Evolutionary conservation across 805 yeast species (phyloP), one percentile per base, ranked within the genome.

Genomic region (Yarrowia divulgata): DNA sequence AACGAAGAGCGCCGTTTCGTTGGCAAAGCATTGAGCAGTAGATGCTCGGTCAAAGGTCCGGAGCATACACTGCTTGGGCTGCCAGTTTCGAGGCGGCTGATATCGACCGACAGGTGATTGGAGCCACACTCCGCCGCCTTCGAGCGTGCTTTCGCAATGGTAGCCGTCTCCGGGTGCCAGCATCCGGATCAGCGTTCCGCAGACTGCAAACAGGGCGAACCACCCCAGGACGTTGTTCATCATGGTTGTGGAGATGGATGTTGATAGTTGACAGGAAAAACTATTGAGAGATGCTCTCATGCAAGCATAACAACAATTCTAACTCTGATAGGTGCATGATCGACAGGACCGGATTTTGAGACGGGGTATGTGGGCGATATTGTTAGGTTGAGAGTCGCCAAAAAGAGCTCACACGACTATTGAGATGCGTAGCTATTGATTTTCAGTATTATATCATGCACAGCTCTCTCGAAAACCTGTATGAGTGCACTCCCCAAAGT

Each of bases 51-150:
- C 40, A 64, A 73, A 73, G 42, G 46, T 39, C 67, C 73, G 71
- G 49, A 72, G 69, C 62, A 73, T 69, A 40, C 75, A 73, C 40
- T 70, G 68, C 23, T 69, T 57, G 48, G 75, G 75, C 54, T 73
- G 75, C 75, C 75, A 73, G 69, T 70, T 73, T 39, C 57, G 57
- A 9, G 57, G 68, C 14, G 55, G 57, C 37, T 63, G 68, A 49
- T 37, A 45, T 5, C 68, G 68, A 3, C 66, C 66, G 7, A 60
- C 66, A 9, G 39, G 29, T 14, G 57, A 39, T 16, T 48, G 34
- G 16, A 63, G 48, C 68, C 68, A 63, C 4, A 39, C 14, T 37
- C 68, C 68, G 14, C 40, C 14, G 39, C 57, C 57, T 32, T 63
- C 68, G 19, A 63, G 68, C 10, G 68, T 63, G 48, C 57, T 48